Percentiles rank a stretch among this genome's conserved stretches.
These are phyloP conservation scores for Ceriops decandra DNA, from an alignment of 345 rosid genomes.

Conservation along the genomic window DNA sequence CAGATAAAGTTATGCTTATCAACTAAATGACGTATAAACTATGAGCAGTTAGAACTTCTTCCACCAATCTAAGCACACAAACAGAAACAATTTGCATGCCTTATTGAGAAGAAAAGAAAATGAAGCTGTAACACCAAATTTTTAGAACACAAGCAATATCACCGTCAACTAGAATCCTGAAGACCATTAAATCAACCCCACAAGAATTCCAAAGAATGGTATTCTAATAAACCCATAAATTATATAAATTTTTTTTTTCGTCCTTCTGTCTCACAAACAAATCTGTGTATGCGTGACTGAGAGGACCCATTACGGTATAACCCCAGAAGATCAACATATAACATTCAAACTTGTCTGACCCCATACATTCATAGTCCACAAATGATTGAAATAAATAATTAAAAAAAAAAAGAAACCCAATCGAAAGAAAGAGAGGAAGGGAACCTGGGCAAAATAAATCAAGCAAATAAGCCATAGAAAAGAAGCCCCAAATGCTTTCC, in stretches of 20 bases:
- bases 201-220: not conserved
- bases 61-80: too few species aligned
- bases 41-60: too few species aligned
- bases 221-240: not conserved
- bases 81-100: too few species aligned
- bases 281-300: not conserved
- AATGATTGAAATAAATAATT: not conserved
- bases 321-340: not conserved
- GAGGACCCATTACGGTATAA: not conserved
- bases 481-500: slow-evolving; percentile 59
- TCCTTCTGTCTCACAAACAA: not conserved
- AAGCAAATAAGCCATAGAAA: slow-evolving; percentile 85
- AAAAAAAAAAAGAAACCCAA: not conserved
- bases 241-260: not conserved
- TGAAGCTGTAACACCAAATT: not conserved
- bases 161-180: not conserved
- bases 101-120: too few species aligned
- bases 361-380: not conserved
- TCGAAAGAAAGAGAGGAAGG: too few species aligned
- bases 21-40: too few species aligned
- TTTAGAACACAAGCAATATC: not conserved
- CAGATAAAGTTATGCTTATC: too few species aligned
- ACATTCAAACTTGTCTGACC: not conserved
- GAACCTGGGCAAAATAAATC: slow-evolving; percentile 85
- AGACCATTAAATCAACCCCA: not conserved